Percentiles rank a stretch among this genome's conserved stretches.
Evolutionary conservation across 2,329 filamentous ascomycete species (phyloP).

Genomic region (Botrytis fragariae): DNA sequence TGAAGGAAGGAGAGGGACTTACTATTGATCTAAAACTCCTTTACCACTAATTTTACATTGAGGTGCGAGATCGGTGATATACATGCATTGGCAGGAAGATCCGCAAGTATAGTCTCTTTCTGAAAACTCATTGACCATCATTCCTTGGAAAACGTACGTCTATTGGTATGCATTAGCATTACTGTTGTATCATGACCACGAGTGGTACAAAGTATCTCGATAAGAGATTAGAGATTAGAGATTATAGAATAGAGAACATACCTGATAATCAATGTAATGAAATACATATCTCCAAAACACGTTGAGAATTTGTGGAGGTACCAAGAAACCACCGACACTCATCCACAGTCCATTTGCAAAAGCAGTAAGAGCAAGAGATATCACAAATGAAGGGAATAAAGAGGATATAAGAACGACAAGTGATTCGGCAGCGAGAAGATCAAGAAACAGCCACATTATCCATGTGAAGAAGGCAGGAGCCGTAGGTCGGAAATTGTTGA

Average conservation of each 20-base stretch:
- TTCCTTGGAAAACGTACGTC: constrained; percentile 80
- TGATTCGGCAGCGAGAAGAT: constrained; percentile 77
- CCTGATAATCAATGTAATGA: constrained; percentile 85
- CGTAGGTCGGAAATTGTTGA: constrained; percentile 69
- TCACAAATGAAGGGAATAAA: constrained; percentile 75
- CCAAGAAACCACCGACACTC: constrained; percentile 80
- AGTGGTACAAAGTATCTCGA: background rate
- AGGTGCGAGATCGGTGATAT: constrained; percentile 56
- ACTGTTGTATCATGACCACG: background rate
- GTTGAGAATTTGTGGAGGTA: constrained; percentile 69
- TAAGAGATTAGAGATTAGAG: too few species aligned
- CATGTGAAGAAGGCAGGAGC: constrained; percentile 70
- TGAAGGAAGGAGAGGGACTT: background rate
- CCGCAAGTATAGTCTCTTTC: constrained; percentile 61
- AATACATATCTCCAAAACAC: constrained; percentile 85
- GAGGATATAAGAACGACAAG: constrained; percentile 74
- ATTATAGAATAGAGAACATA: background rate
- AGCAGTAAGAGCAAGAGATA: constrained; percentile 73
- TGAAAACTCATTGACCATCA: constrained; percentile 89
- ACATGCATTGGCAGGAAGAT: constrained; percentile 60
- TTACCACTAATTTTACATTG: constrained; percentile 70
- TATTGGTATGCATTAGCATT: constrained; percentile 27
- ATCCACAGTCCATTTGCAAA: constrained; percentile 92
- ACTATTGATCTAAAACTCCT: constrained; percentile 65
- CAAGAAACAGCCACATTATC: constrained; percentile 82